Evolutionary conservation across 192 early-diverging fungal genomes (phyloP), one percentile per base, ranked within the genome.

Genomic region (Phlyctochytrium planicorne): DNA sequence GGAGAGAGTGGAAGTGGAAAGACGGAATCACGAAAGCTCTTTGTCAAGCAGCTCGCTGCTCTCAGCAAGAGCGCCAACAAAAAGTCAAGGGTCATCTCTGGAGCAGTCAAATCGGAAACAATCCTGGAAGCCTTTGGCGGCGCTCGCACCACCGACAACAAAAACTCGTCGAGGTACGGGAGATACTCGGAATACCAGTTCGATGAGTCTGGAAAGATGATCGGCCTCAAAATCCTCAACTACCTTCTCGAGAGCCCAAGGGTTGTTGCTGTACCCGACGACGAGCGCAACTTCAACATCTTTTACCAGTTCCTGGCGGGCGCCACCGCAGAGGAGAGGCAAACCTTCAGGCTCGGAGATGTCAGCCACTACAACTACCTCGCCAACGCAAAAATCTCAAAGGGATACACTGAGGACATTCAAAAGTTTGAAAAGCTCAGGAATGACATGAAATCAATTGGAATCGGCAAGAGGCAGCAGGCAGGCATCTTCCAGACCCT

Each of bases 241-340:
- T 97, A 96, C 73, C 82, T 95, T 64, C 78, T 98, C 33, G 94
- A 98, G 64, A 93, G 94, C 77, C 78, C 75, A 36, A 86, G 95
- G 3, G 87, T 98, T 23, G 87, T 68, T 59, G 75, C 74, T 30
- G 78, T 75, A 14, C 69, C 75, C 3, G 67, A 69, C 3, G 67
- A 80, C 23, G 94, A 94, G 71, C 85, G 91, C 52, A 94, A 93
- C 75, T 99, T 95, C 80, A 93, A 98, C 75, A 89, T 96, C 32
- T 94, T 99, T 73, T 95, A 99, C 81, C 91, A 94, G 70, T 78
- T 99, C 30, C 83, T 97, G 2, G 89, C 92, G 29, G 97, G 96
- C 2, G 88, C 93, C 2, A 83, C 87, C 1, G 65, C 84, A 17
- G 88, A 89, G 60, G 93, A 97, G 69, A 81, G 85, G 50, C 79